Evolutionary conservation across 106 monocot species (phyloP), one percentile per base, ranked within the genome.

Genomic region (Vanilla planifolia): DNA sequence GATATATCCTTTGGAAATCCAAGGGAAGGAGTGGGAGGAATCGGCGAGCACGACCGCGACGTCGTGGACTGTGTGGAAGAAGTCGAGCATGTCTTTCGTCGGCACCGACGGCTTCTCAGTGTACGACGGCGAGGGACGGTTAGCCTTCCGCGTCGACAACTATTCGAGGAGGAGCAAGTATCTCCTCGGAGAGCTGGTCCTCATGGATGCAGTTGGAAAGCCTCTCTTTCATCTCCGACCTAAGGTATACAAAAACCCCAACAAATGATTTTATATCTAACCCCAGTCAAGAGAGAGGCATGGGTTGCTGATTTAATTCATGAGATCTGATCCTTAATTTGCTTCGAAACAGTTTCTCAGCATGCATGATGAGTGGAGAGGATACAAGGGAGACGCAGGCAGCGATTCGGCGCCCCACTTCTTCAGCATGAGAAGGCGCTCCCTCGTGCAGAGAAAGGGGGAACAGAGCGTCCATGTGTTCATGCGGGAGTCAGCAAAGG

Each of bases 31-130:
- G 29, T 17, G 52, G n/a, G 53, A 30, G 53, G 15, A 0, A 30
- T 0, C 9, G 29, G 13, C 21, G 5, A 3, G 10, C 2, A 21
- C n/a, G 17, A 1, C n/a, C 0, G 36, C 79, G 17, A 50, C 74
- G 3, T 33, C 55, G 22, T 85, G 71, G 72, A 94, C 85, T 29
- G 89, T 94, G 36, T 94, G 85, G 89, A 89, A 94, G 77, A 89
- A 82, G 60, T 94, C 93, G 2, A 89, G 83, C 82, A 94, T 89
- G 89, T 72, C 70, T 2, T 85, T 89, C 53, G 83, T 89, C 25
- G 93, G 93, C 6, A 80, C 80, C 2, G 93, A 94, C 35, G 93
- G 93, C 11, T 94, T 94, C 77, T 75, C 77, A 3, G 69, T 85
- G 28, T 94, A 74, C 37, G 77, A 89, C 60, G 20, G 58, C 63